A percentile compares a stretch with the other conserved stretches of the same genome.
Conservation (phyloP, 2,329 filamentous ascomycete genomes). For the Diaporthe sp. region DNA sequence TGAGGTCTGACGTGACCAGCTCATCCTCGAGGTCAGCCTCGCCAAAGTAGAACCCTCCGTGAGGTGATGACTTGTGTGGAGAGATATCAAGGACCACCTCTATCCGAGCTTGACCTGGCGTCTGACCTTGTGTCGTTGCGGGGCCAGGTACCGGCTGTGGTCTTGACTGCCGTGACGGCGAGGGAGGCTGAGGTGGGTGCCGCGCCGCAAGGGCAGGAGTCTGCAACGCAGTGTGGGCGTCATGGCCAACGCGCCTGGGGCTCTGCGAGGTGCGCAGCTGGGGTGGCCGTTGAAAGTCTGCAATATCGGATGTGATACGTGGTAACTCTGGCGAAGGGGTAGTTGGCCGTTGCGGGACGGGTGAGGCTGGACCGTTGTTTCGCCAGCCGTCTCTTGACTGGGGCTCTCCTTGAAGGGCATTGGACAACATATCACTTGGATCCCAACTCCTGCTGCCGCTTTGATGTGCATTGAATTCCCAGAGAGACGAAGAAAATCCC, state of each 20-base stretch:
- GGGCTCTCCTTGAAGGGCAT: constrained; percentile 3
- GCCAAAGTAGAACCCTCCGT: constrained; percentile 4
- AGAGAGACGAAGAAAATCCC: not conserved
- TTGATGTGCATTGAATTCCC: not conserved
- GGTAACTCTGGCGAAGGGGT: constrained; percentile 23
- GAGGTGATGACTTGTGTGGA: constrained; percentile 9
- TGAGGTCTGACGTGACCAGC: constrained; percentile 4
- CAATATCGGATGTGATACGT: constrained; percentile 25
- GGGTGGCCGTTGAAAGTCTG: not conserved
- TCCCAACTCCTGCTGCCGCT: not conserved
- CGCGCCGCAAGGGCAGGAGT: not conserved
- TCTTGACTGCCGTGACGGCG: not conserved
- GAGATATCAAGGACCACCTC: constrained; percentile 39
- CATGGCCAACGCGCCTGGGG: not conserved
- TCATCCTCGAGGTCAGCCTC: constrained; percentile 30
- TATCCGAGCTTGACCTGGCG: constrained; percentile 32
- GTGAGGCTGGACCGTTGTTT: constrained; percentile 16
- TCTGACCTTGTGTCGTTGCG: constrained; percentile 1
- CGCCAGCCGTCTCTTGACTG: constrained; percentile 15
- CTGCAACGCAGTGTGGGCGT: not conserved
- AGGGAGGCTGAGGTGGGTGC: not conserved
- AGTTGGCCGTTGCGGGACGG: constrained; percentile 21
- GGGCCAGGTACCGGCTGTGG: not conserved
- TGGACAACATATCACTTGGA: constrained; percentile 18
- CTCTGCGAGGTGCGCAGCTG: not conserved